These are phyloP conservation scores for Fusarium nurragi DNA, from an alignment of 2,329 filamentous ascomycete genomes.

Conservation along the genomic window DNA sequence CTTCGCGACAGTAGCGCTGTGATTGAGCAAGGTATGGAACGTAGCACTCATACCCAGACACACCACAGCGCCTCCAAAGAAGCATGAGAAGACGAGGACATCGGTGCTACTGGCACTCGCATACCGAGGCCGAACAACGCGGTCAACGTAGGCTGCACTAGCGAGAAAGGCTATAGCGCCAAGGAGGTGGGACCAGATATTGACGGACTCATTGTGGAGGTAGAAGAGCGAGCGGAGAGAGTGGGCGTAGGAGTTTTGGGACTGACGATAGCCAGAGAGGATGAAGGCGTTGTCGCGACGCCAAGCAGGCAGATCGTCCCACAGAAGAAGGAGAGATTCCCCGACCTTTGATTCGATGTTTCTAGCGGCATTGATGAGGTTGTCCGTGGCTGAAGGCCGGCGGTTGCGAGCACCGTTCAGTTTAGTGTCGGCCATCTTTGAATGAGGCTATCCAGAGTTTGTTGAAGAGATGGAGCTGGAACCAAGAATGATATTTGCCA, in stretches of 20 bases:
- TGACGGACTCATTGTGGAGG: conserved; percentile 70
- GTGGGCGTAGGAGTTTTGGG: conserved; percentile 57
- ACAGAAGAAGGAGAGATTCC: conserved; percentile 58
- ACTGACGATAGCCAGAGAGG: conserved; percentile 62
- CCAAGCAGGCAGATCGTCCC: conserved; percentile 68
- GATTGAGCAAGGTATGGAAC: conserved; percentile 86
- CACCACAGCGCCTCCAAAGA: conserved; percentile 77
- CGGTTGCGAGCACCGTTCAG: conserved; percentile 41
- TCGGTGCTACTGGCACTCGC: conserved; percentile 69
- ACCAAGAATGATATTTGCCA: background rate
- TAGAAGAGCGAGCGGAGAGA: conserved; percentile 60
- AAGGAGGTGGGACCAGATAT: conserved; percentile 71
- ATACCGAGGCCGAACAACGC: conserved; percentile 71
- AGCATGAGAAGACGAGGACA: conserved; percentile 78
- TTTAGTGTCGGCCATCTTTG: conserved; percentile 34
- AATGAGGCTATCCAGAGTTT: conserved; percentile 19
- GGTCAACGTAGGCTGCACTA: conserved; percentile 63
- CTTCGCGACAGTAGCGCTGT: conserved; percentile 78
- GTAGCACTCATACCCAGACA: conserved; percentile 85
- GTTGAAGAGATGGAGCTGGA: background rate
- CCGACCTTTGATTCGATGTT: conserved; percentile 53
- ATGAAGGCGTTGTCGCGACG: conserved; percentile 69
- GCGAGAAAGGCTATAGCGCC: conserved; percentile 70
- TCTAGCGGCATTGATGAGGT: conserved; percentile 40
- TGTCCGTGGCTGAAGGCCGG: conserved; percentile 44